Evolutionary conservation across 768 basidiomycete genomes (phyloP).

Genomic region (Hygrophoropsis aurantiaca): DNA sequence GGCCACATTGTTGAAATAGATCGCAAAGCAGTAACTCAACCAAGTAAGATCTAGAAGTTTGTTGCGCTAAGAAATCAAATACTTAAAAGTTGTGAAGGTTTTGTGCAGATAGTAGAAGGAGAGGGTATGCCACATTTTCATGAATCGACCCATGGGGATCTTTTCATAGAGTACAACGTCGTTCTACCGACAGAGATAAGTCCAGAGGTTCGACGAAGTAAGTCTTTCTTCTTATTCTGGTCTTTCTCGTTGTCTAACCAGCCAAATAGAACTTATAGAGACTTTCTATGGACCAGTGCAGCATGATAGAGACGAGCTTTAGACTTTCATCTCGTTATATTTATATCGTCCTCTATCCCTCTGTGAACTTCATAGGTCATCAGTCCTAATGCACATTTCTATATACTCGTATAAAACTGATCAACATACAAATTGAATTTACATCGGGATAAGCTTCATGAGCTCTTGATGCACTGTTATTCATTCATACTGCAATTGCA

Average conservation of each 20-base stretch:
- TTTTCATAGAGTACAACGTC: conserved; percentile 93
- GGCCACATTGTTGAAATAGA: conserved; percentile 73
- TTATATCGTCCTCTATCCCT: too few relatives aligned
- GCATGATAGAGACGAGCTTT: conserved; percentile 40
- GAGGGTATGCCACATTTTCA: conserved; percentile 88
- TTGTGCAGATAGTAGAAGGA: conserved; percentile 79
- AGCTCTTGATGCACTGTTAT: too few relatives aligned
- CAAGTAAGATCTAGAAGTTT: conserved; percentile 48
- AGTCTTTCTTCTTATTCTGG: conserved; percentile 33
- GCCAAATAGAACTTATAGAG: conserved; percentile 51
- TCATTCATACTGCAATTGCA: too few relatives aligned
- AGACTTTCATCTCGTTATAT: conserved; percentile 8
- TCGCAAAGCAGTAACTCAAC: conserved; percentile 86
- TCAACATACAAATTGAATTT: too few relatives aligned
- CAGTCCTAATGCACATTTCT: too few relatives aligned
- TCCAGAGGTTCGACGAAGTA: conserved; percentile 70
- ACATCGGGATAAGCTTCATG: too few relatives aligned
- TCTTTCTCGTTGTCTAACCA: not conserved
- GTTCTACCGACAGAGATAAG: conserved; percentile 79
- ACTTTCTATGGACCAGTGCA: conserved; percentile 45
- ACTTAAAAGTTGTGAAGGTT: conserved; percentile 44
- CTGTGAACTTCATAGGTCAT: too few relatives aligned
- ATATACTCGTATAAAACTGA: too few relatives aligned
- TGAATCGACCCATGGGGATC: conserved; percentile 62
- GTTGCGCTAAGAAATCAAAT: not conserved